Conservation (phyloP, 139 green algal species). For the Picochlorum costavermella region DNA sequence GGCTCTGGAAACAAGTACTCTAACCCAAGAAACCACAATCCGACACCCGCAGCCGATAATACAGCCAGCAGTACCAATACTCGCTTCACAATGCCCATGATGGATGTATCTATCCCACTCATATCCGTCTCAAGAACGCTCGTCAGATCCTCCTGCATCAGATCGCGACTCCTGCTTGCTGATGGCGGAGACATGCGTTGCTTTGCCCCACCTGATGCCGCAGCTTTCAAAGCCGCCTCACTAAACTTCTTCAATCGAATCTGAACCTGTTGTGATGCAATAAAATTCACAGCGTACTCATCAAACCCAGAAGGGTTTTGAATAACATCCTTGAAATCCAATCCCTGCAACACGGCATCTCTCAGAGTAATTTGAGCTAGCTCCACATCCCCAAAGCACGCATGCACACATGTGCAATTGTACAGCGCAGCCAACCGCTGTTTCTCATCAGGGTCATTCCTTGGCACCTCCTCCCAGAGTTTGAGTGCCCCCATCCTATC, state of each 20-base stretch:
- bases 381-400: slow-evolving; percentile 69
- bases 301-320: slow-evolving; percentile 24
- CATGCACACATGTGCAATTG: slow-evolving; percentile 55
- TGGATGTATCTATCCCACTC: slow-evolving; percentile 48
- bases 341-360: slow-evolving; percentile 49
- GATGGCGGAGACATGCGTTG: neutral
- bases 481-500: slow-evolving; percentile 58
- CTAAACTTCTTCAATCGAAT: slow-evolving; percentile 70
- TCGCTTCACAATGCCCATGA: slow-evolving; percentile 46
- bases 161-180: neutral
- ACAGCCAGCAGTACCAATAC: slow-evolving; percentile 53
- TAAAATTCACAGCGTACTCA: slow-evolving; percentile 39
- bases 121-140: slow-evolving; percentile 40
- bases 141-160: slow-evolving; percentile 23
- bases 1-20: slow-evolving; percentile 49
- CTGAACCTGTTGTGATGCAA: slow-evolving; percentile 56
- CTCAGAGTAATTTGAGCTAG: slow-evolving; percentile 68
- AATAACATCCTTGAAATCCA: slow-evolving; percentile 49
- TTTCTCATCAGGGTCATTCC: slow-evolving; percentile 31
- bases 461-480: slow-evolving; percentile 51
- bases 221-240: slow-evolving; percentile 15
- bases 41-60: slow-evolving; percentile 32
- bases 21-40: slow-evolving; percentile 56
- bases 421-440: slow-evolving; percentile 50
- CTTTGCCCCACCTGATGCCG: no score